These are phyloP conservation scores for Vinca major DNA, from an alignment of 305 asterid genomes.

Conservation along the genomic window DNA sequence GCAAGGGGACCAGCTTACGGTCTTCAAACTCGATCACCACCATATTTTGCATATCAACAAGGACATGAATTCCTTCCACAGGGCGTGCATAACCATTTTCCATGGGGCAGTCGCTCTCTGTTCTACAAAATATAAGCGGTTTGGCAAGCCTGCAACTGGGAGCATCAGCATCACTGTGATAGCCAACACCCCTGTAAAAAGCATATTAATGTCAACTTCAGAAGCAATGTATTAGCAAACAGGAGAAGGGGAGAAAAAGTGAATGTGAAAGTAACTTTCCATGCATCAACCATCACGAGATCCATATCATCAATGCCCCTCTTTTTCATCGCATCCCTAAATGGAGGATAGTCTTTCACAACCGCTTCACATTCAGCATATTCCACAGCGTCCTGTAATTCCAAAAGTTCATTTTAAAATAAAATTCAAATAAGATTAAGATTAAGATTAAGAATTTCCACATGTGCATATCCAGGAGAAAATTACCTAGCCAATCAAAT, in stretches of 20 bases:
- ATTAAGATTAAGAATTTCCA: conserved; percentile 4
- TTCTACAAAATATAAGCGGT: conserved; percentile 86
- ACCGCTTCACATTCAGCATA: conserved; percentile 98
- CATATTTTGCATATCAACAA: conserved; percentile 95
- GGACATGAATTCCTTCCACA: conserved; percentile 88
- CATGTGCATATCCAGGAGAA: background rate
- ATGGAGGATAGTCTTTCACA: conserved; percentile 83
- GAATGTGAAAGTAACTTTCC: conserved; percentile 42
- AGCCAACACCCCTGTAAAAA: conserved; percentile 83
- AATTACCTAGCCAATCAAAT: background rate
- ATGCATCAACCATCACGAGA: conserved; percentile 97
- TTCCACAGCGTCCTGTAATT: conserved; percentile 77
- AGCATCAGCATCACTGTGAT: conserved; percentile 84
- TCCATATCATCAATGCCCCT: conserved; percentile 99
- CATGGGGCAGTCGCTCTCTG: conserved; percentile 93
- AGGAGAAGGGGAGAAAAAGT: conserved; percentile 3
- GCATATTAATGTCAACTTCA: conserved; percentile 12
- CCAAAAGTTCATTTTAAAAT: conserved; percentile 4
- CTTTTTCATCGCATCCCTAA: conserved; percentile 90
- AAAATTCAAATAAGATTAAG: conserved; percentile 4
- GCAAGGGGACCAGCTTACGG: conserved; percentile 86
- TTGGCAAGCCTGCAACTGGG: conserved; percentile 93
- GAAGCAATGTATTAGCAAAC: conserved; percentile 8
- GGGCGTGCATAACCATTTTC: conserved; percentile 99
- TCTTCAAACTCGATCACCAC: conserved; percentile 85